Evolutionary conservation across 164 flowering plant genomes (phyloP), one percentile per base, ranked within the genome.

Genomic region (Akebia trifoliata): DNA sequence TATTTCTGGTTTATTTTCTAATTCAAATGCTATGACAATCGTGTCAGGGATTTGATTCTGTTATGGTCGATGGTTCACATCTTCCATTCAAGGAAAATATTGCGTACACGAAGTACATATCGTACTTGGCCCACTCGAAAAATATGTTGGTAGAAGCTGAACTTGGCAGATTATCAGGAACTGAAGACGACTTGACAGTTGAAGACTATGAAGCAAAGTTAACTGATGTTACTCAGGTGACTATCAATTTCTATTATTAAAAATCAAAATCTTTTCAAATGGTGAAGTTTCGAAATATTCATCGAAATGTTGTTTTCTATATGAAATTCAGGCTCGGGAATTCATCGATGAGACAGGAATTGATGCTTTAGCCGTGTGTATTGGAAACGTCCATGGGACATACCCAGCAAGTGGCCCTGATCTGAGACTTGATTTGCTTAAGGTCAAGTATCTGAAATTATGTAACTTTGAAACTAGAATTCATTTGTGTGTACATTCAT

Each of bases 31-130:
- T 47, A 47, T 32, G 38, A 45, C 12, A 46, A 64, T 38, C 21
- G 20, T 65, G 15, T 8, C 81, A 94, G 99, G 99, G 92, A 62
- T 83, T 90, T 74, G 77, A 88, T 75, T 94, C 99, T 20, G 69
- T 94, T 37, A 94, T 94, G 99, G 91, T 77, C 42, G 99, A 94
- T 73, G 99, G 96, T 68, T 94, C 99, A 42, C 89, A 94, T 72
- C 95, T 94, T 67, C 60, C 94, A 49, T 85, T 85, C 61, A 56
- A 78, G 63, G 93, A 86, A 21, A 94, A 94, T 66, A 65, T 88
- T 17, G 62, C 81, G 32, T 81, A 70, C 67, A 86, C 99, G 17
- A 85, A 84, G 60, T 72, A 45, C 60, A 77, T 94, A 65, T 67
- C 95, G 29, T 11, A 5, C 44, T 54, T 88, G 63, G 97, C 95